These are phyloP conservation scores for Candida pini DNA, from an alignment of 805 yeast species.

Conservation along the genomic window DNA sequence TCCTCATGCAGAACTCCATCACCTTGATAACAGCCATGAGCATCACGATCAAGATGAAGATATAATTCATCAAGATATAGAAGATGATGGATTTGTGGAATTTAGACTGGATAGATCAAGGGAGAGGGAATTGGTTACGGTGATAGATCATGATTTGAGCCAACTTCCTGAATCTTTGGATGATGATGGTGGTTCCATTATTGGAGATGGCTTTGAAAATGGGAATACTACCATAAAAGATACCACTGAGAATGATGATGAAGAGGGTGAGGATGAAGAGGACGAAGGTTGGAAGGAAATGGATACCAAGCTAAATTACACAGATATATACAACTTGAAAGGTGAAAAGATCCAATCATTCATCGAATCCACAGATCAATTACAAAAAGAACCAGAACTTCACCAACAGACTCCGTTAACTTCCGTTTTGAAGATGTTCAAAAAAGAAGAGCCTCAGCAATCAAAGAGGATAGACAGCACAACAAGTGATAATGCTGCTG, in stretches of 20 bases:
- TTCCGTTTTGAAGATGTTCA: slow-evolving; percentile 4
- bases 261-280: slow-evolving; percentile 18
- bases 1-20: too few relatives aligned
- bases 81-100: slow-evolving; percentile 23
- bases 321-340: slow-evolving; percentile 71
- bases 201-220: not conserved
- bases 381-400: slow-evolving; percentile 4
- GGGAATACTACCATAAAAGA: too few relatives aligned
- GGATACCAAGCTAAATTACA: slow-evolving; percentile 68
- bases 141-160: slow-evolving; percentile 14
- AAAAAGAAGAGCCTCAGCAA: not conserved
- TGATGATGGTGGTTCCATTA: not conserved
- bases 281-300: slow-evolving; percentile 78
- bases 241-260: not conserved
- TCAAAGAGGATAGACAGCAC: slow-evolving; percentile 7
- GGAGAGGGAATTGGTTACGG: slow-evolving; percentile 14
- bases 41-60: not conserved
- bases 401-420: too few relatives aligned
- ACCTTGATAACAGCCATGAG: not conserved
- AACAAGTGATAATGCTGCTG: slow-evolving; percentile 40
- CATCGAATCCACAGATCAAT: slow-evolving; percentile 24
- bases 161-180: too few relatives aligned
- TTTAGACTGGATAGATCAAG: slow-evolving; percentile 16
- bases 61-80: too few relatives aligned
- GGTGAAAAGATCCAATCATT: slow-evolving; percentile 54